A percentile compares a stretch with the other conserved stretches of the same genome.
These are phyloP conservation scores for Ophiocordyceps camponoti-rufipedis DNA, from an alignment of 2,329 filamentous ascomycete genomes.

Conservation along the genomic window DNA sequence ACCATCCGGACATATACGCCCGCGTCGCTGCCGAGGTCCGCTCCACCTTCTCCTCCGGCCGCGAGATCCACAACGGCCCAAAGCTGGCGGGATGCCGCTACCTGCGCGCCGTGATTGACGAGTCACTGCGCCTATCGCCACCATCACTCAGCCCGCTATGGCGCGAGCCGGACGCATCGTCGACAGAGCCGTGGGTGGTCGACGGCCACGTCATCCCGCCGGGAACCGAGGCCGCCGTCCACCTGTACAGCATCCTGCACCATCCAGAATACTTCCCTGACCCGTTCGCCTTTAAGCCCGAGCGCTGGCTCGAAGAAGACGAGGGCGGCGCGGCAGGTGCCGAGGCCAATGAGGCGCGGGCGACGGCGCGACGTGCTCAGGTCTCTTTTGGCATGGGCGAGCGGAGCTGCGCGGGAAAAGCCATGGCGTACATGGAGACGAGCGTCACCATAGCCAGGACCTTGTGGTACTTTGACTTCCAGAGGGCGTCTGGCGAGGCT, in stretches of 20 bases:
- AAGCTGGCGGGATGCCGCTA: slow-evolving; percentile 1
- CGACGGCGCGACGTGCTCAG: not conserved
- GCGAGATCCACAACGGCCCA: slow-evolving; percentile 1
- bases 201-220: slow-evolving; percentile 1
- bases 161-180: not conserved
- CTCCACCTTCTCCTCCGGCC: not conserved
- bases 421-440: slow-evolving; percentile 1
- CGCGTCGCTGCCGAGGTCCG: slow-evolving; percentile 1
- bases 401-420: slow-evolving; percentile 1
- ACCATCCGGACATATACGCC: not conserved
- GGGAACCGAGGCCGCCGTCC: slow-evolving; percentile 1
- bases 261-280: slow-evolving; percentile 4
- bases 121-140: slow-evolving; percentile 1
- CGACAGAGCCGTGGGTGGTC: not conserved
- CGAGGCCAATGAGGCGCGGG: not conserved
- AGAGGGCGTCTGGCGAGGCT: not conserved
- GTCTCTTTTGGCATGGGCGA: slow-evolving; percentile 1
- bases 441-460: slow-evolving; percentile 1
- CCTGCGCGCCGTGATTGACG: slow-evolving; percentile 1
- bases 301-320: slow-evolving; percentile 3
- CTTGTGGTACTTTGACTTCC: slow-evolving; percentile 1
- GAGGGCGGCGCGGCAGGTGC: not conserved
- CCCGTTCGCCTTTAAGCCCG: slow-evolving; percentile 4
- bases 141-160: not conserved
- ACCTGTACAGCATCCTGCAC: slow-evolving; percentile 1